Evolutionary conservation across 1,284 basidiomycete species (phyloP).

Genomic region (Moniliophthora roreri): DNA sequence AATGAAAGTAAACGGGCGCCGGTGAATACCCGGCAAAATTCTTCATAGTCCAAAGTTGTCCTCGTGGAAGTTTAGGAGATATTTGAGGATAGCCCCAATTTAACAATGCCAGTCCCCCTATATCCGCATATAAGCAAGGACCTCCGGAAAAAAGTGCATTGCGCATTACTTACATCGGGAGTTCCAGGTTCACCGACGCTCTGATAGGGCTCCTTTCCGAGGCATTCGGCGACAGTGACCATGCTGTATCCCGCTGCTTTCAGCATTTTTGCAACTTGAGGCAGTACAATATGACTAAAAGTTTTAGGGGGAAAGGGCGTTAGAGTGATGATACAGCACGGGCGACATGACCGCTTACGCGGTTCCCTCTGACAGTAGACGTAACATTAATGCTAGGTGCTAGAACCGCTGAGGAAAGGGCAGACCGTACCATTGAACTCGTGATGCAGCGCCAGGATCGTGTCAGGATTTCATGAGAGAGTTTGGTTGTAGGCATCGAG

Average conservation of each 20-base stretch:
- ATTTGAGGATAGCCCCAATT: not conserved
- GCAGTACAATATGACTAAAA: not conserved
- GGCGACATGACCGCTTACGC: not conserved
- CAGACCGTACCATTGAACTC: constrained; percentile 35
- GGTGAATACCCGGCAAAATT: no score
- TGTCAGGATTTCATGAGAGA: not conserved
- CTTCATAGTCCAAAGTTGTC: no score
- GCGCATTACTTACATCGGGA: not conserved
- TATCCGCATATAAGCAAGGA: not conserved
- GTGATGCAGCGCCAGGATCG: constrained; percentile 33
- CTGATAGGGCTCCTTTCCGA: constrained; percentile 4
- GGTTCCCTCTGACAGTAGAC: not conserved
- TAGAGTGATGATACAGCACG: not conserved
- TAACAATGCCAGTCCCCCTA: constrained; percentile 1
- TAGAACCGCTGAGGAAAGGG: not conserved
- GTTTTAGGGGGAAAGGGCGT: not conserved
- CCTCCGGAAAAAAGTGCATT: not conserved
- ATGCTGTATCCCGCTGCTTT: not conserved
- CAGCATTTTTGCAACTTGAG: not conserved
- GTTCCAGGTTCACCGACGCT: constrained; percentile 1
- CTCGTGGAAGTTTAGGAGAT: no score
- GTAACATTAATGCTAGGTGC: not conserved
- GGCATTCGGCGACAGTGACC: constrained; percentile 2
- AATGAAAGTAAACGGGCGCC: no score
- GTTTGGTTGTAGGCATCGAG: not conserved